phyloP scores from a whole-genome alignment of 495 filamentous ascomycete genomes.

The Lindgomyces ingoldianus region DNA sequence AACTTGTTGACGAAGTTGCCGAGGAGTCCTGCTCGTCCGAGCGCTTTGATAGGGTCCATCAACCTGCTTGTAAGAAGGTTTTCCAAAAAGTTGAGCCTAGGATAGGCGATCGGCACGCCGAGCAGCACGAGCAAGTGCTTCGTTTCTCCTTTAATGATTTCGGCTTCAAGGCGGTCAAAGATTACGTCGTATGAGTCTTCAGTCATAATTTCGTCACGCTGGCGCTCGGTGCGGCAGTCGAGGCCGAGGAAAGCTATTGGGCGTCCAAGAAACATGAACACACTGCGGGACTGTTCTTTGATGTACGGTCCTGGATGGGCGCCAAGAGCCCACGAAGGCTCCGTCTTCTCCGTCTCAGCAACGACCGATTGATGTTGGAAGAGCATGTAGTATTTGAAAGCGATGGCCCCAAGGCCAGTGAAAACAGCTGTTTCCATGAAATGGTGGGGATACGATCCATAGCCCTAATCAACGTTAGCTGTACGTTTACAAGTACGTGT shows the following conservation, averaged over 20 bases:
- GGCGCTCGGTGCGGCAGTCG: conserved; percentile 89
- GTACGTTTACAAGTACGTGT: background rate
- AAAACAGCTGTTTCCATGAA: conserved; percentile 94
- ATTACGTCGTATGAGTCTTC: conserved; percentile 79
- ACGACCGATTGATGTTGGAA: conserved; percentile 93
- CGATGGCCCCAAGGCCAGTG: conserved; percentile 81
- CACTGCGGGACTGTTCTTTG: conserved; percentile 74
- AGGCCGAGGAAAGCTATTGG: conserved; percentile 81
- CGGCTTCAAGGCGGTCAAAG: conserved; percentile 77
- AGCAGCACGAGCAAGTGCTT: conserved; percentile 87
- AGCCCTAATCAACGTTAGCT: conserved; percentile 55
- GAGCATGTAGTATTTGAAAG: conserved; percentile 97
- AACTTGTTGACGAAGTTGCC: conserved; percentile 83
- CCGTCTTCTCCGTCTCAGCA: conserved; percentile 73
- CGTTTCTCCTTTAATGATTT: conserved; percentile 79
- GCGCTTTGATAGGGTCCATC: conserved; percentile 83
- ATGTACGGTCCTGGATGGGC: conserved; percentile 85
- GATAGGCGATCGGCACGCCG: conserved; percentile 80
- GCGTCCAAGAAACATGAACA: conserved; percentile 81
- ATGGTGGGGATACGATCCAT: conserved; percentile 86
- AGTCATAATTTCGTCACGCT: conserved; percentile 75
- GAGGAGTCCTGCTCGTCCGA: conserved; percentile 79
- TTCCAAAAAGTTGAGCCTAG: conserved; percentile 75
- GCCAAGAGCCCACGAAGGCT: conserved; percentile 91
- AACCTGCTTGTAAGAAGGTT: conserved; percentile 76